These are phyloP conservation scores for Daedalea quercina DNA, from an alignment of 768 basidiomycete species.

Conservation along the genomic window DNA sequence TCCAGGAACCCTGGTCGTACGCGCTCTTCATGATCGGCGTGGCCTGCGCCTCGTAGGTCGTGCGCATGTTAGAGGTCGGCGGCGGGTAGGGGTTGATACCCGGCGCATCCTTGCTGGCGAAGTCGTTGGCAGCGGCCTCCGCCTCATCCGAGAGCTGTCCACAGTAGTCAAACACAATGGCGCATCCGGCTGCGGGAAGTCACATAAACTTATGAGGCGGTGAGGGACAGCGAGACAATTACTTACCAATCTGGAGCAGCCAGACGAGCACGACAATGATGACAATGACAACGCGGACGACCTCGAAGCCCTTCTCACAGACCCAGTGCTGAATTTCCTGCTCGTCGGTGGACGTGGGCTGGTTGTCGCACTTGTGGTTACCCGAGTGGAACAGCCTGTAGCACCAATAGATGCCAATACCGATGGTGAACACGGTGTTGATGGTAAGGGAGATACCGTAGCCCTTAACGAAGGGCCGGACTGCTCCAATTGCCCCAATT, in stretches of 20 bases:
- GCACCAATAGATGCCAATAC: conserved; percentile 40
- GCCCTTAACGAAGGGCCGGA: conserved; percentile 33
- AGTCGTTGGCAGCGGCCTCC: background rate
- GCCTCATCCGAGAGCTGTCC: conserved; percentile 48
- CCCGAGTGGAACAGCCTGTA: conserved; percentile 38
- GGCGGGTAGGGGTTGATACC: conserved; percentile 3
- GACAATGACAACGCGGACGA: conserved; percentile 37
- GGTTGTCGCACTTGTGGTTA: conserved; percentile 27
- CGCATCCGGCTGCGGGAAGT: conserved; percentile 36
- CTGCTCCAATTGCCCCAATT: conserved; percentile 38
- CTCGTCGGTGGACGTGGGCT: conserved; percentile 26
- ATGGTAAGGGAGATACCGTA: conserved; percentile 39
- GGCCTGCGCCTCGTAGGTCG: conserved; percentile 3
- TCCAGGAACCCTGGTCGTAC: conserved; percentile 1
- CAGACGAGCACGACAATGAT: conserved; percentile 43
- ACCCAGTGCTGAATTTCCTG: conserved; percentile 25
- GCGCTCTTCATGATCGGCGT: conserved; percentile 6
- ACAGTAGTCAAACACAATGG: conserved; percentile 46
- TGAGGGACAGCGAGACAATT: background rate
- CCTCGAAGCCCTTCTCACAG: conserved; percentile 36
- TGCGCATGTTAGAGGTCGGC: background rate
- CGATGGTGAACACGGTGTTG: conserved; percentile 41
- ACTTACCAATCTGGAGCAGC: conserved; percentile 53
- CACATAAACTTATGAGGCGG: background rate
- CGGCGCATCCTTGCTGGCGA: background rate